Percentiles rank a stretch among this genome's conserved stretches.
Evolutionary conservation across 768 basidiomycete genomes (phyloP).

Genomic region (Coprinopsis sp.): DNA sequence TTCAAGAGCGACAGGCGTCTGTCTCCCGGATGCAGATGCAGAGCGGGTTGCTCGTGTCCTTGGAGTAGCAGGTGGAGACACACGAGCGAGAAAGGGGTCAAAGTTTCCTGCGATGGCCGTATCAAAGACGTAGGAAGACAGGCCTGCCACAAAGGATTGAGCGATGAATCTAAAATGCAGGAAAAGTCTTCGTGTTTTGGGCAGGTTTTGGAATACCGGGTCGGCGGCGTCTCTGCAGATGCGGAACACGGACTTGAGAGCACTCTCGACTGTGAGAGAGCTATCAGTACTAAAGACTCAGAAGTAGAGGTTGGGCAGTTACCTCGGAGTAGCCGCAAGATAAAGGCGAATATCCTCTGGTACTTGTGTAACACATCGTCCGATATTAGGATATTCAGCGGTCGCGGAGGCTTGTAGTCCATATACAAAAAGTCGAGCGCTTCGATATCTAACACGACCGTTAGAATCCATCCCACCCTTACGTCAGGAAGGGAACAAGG

Average conservation of each 20-base stretch:
- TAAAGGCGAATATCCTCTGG: slow-evolving; percentile 75
- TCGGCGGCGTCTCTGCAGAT: slow-evolving; percentile 42
- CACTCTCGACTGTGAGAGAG: slow-evolving; percentile 55
- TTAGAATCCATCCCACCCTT: too few species aligned
- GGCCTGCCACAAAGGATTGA: slow-evolving; percentile 62
- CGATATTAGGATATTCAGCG: slow-evolving; percentile 70
- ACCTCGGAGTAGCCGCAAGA: slow-evolving; percentile 79
- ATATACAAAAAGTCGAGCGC: slow-evolving; percentile 88
- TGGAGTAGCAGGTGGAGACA: slow-evolving; percentile 27
- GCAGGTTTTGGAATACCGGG: slow-evolving; percentile 57
- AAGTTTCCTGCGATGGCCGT: slow-evolving; percentile 79
- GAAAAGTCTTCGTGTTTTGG: slow-evolving; percentile 47
- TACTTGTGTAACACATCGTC: slow-evolving; percentile 76
- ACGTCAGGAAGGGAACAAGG: too few species aligned
- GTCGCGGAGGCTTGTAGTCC: slow-evolving; percentile 84
- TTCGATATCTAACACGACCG: slow-evolving; percentile 52
- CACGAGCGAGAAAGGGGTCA: slow-evolving; percentile 54
- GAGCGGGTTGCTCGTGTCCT: too few species aligned
- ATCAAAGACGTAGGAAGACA: slow-evolving; percentile 73
- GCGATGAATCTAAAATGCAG: slow-evolving; percentile 71
- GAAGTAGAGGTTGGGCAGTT: slow-evolving; percentile 8
- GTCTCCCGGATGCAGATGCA: too few species aligned
- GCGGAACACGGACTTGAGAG: slow-evolving; percentile 59
- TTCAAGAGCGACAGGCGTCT: too few species aligned
- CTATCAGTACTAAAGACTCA: slow-evolving; percentile 6